Percentiles rank a stretch among this genome's conserved stretches.
Conservation (phyloP, 1,284 basidiomycete species). For the Neonothopanus nambi region DNA sequence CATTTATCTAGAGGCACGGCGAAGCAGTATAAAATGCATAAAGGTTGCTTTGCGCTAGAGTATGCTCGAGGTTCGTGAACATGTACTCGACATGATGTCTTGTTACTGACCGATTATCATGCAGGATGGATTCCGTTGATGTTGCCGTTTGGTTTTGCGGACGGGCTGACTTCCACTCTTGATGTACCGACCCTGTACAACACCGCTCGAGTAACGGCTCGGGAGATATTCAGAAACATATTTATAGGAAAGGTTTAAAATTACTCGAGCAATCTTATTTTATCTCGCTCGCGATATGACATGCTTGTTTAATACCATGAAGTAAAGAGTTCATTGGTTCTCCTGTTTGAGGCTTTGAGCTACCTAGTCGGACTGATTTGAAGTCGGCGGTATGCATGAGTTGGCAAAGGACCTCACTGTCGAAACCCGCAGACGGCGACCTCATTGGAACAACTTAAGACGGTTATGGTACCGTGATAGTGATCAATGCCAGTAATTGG, state of each 20-base stretch:
- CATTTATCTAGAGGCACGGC: slow-evolving; percentile 79
- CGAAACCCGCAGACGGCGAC: too few species aligned
- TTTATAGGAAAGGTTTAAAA: slow-evolving; percentile 83
- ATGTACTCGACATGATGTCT: too few species aligned
- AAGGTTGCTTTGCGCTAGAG: slow-evolving; percentile 94
- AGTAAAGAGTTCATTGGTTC: too few species aligned
- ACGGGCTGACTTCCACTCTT: slow-evolving; percentile 85
- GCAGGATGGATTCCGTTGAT: slow-evolving; percentile 89
- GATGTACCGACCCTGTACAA: slow-evolving; percentile 84
- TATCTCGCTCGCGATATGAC: neutral
- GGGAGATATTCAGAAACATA: slow-evolving; percentile 83
- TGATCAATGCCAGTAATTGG: too few species aligned
- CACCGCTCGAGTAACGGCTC: slow-evolving; percentile 77
- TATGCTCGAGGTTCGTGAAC: slow-evolving; percentile 78
- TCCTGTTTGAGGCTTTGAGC: too few species aligned
- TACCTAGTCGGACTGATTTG: too few species aligned
- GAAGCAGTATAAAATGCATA: slow-evolving; percentile 98
- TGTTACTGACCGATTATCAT: slow-evolving; percentile 6
- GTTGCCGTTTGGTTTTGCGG: slow-evolving; percentile 92
- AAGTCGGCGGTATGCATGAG: too few species aligned
- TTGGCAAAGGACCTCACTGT: too few species aligned
- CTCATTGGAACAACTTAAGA: too few species aligned
- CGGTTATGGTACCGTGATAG: too few species aligned
- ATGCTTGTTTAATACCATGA: too few species aligned
- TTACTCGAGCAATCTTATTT: neutral